Evolutionary conservation across 331 rosid species (phyloP).

Genomic region (Spiraea crenata): DNA sequence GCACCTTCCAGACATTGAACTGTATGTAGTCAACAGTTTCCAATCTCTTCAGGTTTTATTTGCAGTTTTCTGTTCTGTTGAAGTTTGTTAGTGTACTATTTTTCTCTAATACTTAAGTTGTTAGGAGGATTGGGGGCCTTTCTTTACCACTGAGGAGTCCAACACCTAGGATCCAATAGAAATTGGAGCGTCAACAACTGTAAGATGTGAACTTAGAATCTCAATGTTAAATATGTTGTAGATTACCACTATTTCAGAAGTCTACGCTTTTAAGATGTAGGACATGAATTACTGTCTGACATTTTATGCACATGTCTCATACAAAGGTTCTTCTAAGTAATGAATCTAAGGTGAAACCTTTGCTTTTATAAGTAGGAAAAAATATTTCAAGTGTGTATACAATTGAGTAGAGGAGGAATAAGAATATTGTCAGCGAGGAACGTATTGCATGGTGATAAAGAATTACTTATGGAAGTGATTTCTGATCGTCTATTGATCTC

Average conservation of each 20-base stretch:
- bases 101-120: neutral
- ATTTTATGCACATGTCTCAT: neutral
- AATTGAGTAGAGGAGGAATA: neutral
- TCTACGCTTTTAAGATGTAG: neutral
- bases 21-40: neutral
- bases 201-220: neutral
- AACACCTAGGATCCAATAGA: neutral
- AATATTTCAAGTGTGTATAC: neutral
- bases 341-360: neutral
- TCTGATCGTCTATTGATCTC: neutral
- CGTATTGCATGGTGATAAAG: neutral
- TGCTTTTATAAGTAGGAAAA: neutral
- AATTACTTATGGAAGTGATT: neutral
- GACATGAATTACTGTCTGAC: neutral
- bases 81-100: neutral
- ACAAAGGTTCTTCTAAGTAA: neutral
- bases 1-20: neutral
- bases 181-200: neutral
- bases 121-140: conserved; percentile 1
- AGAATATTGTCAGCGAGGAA: neutral
- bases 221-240: neutral
- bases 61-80: neutral
- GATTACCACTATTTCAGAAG: neutral
- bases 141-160: neutral
- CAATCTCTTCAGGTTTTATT: neutral